Percentiles rank a stretch among this genome's conserved stretches.
Evolutionary conservation across 2,329 filamentous ascomycete species (phyloP).

Genomic region (Nakataea oryzae): DNA sequence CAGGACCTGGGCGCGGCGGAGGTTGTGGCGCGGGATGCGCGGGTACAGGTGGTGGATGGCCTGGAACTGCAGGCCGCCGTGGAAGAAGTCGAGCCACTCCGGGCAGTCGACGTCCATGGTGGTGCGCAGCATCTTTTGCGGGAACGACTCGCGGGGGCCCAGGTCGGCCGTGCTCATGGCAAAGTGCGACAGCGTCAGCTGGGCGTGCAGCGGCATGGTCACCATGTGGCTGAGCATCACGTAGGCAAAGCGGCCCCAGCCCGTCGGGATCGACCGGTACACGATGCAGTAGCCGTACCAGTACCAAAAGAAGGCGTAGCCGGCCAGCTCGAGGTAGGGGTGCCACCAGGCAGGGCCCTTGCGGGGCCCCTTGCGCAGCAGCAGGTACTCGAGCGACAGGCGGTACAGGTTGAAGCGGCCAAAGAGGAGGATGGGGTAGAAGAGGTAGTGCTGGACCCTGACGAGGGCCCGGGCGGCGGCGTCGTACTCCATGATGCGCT

Average conservation of each 20-base stretch:
- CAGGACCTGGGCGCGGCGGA: constrained; percentile 62
- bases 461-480: constrained; percentile 59
- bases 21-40: constrained; percentile 74
- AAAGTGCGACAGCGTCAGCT: constrained; percentile 88
- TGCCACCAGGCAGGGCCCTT: constrained; percentile 78
- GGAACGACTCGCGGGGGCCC: constrained; percentile 74
- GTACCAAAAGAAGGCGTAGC: constrained; percentile 72
- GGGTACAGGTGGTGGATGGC: constrained; percentile 81
- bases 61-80: constrained; percentile 84
- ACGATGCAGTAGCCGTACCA: constrained; percentile 80
- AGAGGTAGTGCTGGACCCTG: constrained; percentile 68
- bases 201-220: constrained; percentile 73
- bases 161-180: constrained; percentile 87
- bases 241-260: constrained; percentile 60
- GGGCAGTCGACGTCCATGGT: constrained; percentile 92
- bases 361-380: constrained; percentile 58
- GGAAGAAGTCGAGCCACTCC: constrained; percentile 78
- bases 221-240: constrained; percentile 72
- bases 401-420: constrained; percentile 83
- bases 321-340: constrained; percentile 65
- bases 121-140: constrained; percentile 82
- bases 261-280: constrained; percentile 61
- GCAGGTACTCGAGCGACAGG: constrained; percentile 68
- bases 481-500: constrained; percentile 70
- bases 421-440: constrained; percentile 71